Conservation (phyloP, 148 eudicot species). For the Rhododendron henanense region DNA sequence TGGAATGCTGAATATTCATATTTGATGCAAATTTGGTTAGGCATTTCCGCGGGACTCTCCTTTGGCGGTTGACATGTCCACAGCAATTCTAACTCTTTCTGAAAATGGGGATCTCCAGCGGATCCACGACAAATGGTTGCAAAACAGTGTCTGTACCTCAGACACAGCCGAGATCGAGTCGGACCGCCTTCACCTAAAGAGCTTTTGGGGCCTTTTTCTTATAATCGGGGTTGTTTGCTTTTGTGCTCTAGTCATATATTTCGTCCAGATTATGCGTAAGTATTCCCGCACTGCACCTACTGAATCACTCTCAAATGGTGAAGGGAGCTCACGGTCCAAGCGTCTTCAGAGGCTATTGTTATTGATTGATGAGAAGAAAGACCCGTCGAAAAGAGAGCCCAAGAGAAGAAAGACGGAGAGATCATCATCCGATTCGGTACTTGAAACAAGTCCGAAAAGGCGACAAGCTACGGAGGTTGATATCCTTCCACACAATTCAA, state of each 20-base stretch:
- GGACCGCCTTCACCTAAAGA: slow-evolving; percentile 74
- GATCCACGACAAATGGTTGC: slow-evolving; percentile 94
- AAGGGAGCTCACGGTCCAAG: slow-evolving; percentile 38
- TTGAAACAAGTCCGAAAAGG: slow-evolving; percentile 21
- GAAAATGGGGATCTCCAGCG: slow-evolving; percentile 93
- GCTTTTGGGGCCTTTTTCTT: slow-evolving; percentile 87
- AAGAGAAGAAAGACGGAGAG: slow-evolving; percentile 49
- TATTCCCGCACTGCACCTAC: slow-evolving; percentile 25
- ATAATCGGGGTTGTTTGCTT: slow-evolving; percentile 66
- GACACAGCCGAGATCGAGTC: slow-evolving; percentile 75
- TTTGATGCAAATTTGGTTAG: slow-evolving; percentile 24
- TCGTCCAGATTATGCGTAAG: slow-evolving; percentile 43
- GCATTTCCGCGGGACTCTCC: slow-evolving; percentile 97
- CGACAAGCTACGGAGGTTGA: slow-evolving; percentile 22
- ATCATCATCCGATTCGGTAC: slow-evolving; percentile 18
- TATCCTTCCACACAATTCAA: slow-evolving; percentile 13
- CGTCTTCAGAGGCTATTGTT: slow-evolving; percentile 54
- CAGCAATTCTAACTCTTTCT: slow-evolving; percentile 74
- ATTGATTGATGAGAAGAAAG: slow-evolving; percentile 75
- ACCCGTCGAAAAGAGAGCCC: slow-evolving; percentile 37
- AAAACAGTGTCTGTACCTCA: slow-evolving; percentile 52
- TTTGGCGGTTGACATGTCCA: slow-evolving; percentile 80
- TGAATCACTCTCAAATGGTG: slow-evolving; percentile 22
- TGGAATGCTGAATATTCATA: background rate
- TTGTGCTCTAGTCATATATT: slow-evolving; percentile 59